Base-by-base conservation (phyloP, 352 stramenopile genomes). In the Globisporangium alternatum region DNA sequence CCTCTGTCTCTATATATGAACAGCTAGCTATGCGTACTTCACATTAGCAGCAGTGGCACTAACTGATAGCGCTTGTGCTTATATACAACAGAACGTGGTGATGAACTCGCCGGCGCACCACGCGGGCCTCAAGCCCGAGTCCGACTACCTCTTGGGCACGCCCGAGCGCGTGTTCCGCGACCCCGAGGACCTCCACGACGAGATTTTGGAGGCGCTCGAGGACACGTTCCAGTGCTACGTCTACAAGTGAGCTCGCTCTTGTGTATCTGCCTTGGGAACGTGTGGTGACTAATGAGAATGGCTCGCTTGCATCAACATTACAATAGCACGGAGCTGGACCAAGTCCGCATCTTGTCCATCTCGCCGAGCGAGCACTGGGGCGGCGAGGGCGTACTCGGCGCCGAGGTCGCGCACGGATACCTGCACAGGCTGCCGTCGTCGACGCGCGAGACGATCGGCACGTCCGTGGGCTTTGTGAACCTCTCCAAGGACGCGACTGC, bases 221-320 rank as follows among this genome's bases (percentile, higher is more conserved):
- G 76, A 90, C 49, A 89, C 97, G 2, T 91, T 99, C 62, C 96
- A 99, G 77, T 93, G 98, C 58, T 99, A 99, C 69, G 96, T 99
- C 15, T 99, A 99, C 86, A 99, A 97, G 87, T 94, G 51, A 21
- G 81, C 72, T 10, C 1, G 10, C 10, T 21, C 15, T 39, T 37
- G 22, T 12, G 53, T 47, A 7, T 54, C 13, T 30, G 33, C 28
- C 21, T 64, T 1, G n/a, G 15, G 9, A 17, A 41, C 9, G 35
- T 12, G 9, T 41, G 12, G 35, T 15, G 35, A 15, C 35, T 41
- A 12, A 41, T 12, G 2, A 2, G 35, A 41, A 9, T 21, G 15
- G 43, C 39, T 48, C 43, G 8, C 58, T 43, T 41, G 51, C 22
- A 17, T 47, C 25, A 17, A 28, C n/a, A 25, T 28, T 54, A 2